Evolutionary conservation across 495 filamentous ascomycete genomes (phyloP).

Genomic region (Darksidea phi): DNA sequence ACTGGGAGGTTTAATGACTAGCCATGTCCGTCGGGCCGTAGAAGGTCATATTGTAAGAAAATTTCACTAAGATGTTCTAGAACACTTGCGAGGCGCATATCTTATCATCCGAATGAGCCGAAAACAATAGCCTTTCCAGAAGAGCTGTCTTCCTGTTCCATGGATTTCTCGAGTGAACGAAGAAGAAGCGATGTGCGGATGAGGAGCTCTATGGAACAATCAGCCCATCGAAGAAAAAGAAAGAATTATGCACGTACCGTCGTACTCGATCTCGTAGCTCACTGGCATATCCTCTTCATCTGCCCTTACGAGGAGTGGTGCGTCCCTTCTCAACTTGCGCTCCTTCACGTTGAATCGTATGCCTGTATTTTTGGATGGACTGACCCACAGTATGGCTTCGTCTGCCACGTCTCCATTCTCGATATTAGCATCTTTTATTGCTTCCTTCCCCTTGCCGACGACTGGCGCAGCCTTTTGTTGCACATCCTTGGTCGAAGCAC

Average conservation of each 20-base stretch:
- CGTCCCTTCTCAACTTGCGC: slow-evolving; percentile 29
- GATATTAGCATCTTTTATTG: slow-evolving; percentile 6
- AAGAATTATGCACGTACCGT: slow-evolving; percentile 36
- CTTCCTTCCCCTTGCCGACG: slow-evolving; percentile 20
- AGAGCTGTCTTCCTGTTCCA: slow-evolving; percentile 35
- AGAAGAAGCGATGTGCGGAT: slow-evolving; percentile 45
- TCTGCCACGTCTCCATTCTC: slow-evolving; percentile 16
- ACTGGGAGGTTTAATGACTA: no score
- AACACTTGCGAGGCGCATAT: no score
- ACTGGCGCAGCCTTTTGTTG: background rate
- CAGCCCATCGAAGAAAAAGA: background rate
- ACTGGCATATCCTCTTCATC: slow-evolving; percentile 42
- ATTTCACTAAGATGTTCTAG: no score
- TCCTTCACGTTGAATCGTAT: slow-evolving; percentile 42
- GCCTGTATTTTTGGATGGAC: slow-evolving; percentile 38
- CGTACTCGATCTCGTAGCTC: slow-evolving; percentile 44
- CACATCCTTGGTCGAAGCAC: background rate
- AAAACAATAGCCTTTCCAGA: slow-evolving; percentile 46
- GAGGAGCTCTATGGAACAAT: slow-evolving; percentile 39
- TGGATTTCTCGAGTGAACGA: slow-evolving; percentile 40
- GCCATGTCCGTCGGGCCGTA: no score
- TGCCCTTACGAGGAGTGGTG: slow-evolving; percentile 36
- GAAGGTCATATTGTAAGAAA: no score
- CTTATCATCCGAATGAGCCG: slow-evolving; percentile 37
- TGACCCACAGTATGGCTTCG: slow-evolving; percentile 43